These are phyloP conservation scores for Penicillium sclerotigenum DNA, from an alignment of 2,329 filamentous ascomycete genomes.

Conservation along the genomic window DNA sequence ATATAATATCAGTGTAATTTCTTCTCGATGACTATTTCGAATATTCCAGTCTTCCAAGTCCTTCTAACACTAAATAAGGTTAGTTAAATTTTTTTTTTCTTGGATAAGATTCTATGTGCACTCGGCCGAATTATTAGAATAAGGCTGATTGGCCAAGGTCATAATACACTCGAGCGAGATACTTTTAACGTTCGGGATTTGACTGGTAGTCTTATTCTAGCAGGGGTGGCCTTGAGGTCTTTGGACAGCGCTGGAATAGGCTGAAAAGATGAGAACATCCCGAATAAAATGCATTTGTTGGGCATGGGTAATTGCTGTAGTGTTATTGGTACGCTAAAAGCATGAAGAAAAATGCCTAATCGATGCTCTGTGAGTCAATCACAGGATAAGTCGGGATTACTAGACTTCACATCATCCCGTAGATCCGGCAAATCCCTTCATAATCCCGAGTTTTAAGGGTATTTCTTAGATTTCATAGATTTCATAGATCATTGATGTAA, in stretches of 20 bases:
- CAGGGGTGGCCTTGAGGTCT: not conserved
- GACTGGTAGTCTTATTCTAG: constrained; percentile 3
- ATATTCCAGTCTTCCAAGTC: too few relatives aligned
- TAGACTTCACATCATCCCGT: not conserved
- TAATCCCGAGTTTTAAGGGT: not conserved
- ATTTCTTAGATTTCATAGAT: not conserved
- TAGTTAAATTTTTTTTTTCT: not conserved
- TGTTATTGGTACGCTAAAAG: constrained; percentile 5
- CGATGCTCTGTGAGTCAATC: not conserved
- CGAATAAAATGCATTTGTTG: not conserved
- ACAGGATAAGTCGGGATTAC: not conserved
- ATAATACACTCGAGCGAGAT: not conserved
- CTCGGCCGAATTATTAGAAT: constrained; percentile 2
- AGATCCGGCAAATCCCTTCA: not conserved
- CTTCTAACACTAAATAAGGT: not conserved
- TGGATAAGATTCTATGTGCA: not conserved
- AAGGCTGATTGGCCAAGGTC: not conserved
- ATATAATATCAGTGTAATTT: not conserved
- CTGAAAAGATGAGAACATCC: not conserved
- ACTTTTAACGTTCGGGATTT: constrained; percentile 1
- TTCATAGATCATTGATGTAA: not conserved
- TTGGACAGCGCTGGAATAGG: not conserved
- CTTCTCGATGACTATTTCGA: not conserved
- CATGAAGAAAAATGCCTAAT: not conserved
- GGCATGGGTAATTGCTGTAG: constrained; percentile 5